A percentile compares a stretch with the other conserved stretches of the same genome.
These are phyloP conservation scores for Fusarium irregulare DNA, from an alignment of 2,329 filamentous ascomycete genomes.

Conservation along the genomic window DNA sequence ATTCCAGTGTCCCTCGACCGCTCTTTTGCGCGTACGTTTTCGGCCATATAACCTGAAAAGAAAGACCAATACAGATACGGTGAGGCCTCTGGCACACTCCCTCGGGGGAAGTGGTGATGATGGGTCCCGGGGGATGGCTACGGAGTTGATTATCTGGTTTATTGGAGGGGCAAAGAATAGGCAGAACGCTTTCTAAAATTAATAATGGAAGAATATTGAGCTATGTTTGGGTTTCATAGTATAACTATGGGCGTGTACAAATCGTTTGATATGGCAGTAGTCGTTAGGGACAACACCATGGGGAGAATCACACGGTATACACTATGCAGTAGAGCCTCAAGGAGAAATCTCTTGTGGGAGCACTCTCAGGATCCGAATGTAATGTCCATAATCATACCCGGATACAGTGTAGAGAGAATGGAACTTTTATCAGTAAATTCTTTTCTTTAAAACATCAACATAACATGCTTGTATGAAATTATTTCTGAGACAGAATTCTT, in stretches of 20 bases:
- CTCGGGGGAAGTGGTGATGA: not conserved
- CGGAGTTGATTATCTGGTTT: not conserved
- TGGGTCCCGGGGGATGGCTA: constrained; percentile 11
- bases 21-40: constrained; percentile 23
- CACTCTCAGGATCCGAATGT: not conserved
- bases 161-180: not conserved
- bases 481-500: constrained; percentile 8
- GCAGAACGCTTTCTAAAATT: not conserved
- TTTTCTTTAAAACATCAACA: not conserved
- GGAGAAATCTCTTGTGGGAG: not conserved
- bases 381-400: constrained; percentile 11
- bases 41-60: not conserved
- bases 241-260: not conserved
- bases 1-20: constrained; percentile 29
- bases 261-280: not conserved
- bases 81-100: not conserved
- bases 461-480: not conserved
- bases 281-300: constrained; percentile 21
- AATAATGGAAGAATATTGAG: constrained; percentile 1
- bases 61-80: not conserved
- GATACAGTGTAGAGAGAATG: not conserved
- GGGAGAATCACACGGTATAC: not conserved
- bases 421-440: not conserved
- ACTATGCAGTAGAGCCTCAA: not conserved
- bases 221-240: not conserved